Evolutionary conservation across 2,329 filamentous ascomycete species (phyloP).

Genomic region (Ampelomyces quisqualis): DNA sequence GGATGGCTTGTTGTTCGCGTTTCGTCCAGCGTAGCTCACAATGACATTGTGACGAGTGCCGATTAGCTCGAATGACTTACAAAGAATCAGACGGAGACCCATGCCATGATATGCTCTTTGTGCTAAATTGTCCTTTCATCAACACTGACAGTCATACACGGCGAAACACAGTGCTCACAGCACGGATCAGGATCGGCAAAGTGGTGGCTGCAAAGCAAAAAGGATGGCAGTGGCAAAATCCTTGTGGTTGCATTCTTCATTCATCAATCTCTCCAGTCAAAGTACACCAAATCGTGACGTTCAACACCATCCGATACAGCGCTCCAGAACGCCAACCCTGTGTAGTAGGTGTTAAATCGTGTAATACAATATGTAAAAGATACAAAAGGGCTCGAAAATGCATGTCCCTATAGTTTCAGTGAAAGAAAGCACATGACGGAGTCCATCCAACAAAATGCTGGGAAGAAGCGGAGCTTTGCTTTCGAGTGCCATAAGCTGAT

Average conservation of each 20-base stretch:
- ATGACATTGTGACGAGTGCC: background rate
- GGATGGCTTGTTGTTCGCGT: background rate
- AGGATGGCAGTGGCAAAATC: background rate
- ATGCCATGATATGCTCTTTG: too few relatives aligned
- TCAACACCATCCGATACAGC: background rate
- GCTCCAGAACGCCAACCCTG: constrained; percentile 20
- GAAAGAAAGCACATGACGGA: constrained; percentile 16
- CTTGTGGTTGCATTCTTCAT: constrained; percentile 1
- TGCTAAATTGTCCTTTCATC: too few relatives aligned
- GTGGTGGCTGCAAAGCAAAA: background rate
- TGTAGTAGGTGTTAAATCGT: constrained; percentile 26
- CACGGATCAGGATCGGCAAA: too few relatives aligned
- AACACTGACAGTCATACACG: too few relatives aligned
- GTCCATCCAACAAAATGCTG: constrained; percentile 21
- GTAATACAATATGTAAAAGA: constrained; percentile 17
- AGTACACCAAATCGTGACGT: constrained; percentile 1
- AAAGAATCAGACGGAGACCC: background rate
- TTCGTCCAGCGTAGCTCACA: background rate
- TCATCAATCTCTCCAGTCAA: background rate
- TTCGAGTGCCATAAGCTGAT: constrained; percentile 1
- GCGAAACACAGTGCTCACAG: too few relatives aligned
- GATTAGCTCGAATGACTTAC: background rate
- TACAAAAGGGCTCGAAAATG: constrained; percentile 22
- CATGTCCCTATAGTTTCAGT: constrained; percentile 12
- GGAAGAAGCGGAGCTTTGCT: constrained; percentile 10